Conservation (phyloP, 257 asterid genomes). For the Solanum habrochaites region DNA sequence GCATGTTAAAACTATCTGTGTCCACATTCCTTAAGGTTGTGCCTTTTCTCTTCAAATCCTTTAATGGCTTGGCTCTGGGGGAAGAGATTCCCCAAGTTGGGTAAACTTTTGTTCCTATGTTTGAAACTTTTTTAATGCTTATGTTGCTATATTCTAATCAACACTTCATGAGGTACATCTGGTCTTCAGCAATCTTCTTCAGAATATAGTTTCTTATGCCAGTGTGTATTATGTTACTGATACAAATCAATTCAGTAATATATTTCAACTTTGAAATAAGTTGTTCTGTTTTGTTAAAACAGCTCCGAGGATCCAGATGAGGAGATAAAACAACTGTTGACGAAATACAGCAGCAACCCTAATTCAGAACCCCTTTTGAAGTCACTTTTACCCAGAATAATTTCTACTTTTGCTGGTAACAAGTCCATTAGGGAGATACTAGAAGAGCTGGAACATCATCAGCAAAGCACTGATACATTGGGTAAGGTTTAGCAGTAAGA, state of each 20-base stretch:
- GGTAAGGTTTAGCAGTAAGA: conserved; percentile 29
- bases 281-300: background rate
- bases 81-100: background rate
- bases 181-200: background rate
- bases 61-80: background rate
- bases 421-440: conserved; percentile 57
- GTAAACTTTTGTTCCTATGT: background rate
- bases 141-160: background rate
- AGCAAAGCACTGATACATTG: conserved; percentile 60
- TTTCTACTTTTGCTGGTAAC: conserved; percentile 68
- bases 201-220: background rate
- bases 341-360: conserved; percentile 50
- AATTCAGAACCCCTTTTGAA: conserved; percentile 77
- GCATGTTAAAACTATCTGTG: background rate
- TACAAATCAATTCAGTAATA: background rate
- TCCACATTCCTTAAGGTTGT: background rate
- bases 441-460: conserved; percentile 73
- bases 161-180: background rate
- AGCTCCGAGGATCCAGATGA: conserved; percentile 78
- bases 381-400: conserved; percentile 71
- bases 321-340: conserved; percentile 48
- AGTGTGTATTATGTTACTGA: background rate
- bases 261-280: background rate
- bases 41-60: background rate
- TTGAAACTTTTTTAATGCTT: background rate